Conservation (phyloP, 208 protist species). For the Acanthamoeba healyi region DNA sequence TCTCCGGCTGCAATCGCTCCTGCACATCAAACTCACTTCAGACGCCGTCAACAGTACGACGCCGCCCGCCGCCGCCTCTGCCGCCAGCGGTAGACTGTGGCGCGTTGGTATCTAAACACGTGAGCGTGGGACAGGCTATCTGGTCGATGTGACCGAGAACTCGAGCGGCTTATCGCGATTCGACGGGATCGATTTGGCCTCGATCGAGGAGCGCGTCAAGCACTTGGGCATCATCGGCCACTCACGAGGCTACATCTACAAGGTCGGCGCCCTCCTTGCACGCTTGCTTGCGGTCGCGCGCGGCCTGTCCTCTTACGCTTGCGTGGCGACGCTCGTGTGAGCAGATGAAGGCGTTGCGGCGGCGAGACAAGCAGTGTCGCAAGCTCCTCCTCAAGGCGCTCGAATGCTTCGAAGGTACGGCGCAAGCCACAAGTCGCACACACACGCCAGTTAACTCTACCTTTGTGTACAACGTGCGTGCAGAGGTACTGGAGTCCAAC, state of each 20-base stretch:
- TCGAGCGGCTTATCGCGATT: background rate
- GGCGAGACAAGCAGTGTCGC: background rate
- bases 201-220: conserved; percentile 1
- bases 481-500: conserved; percentile 40
- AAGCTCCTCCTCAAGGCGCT: background rate
- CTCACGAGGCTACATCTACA: conserved; percentile 53
- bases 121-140: background rate
- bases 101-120: background rate
- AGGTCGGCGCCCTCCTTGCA: background rate
- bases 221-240: conserved; percentile 35
- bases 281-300: too few species aligned
- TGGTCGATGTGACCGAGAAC: background rate
- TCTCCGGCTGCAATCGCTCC: background rate
- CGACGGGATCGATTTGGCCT: background rate
- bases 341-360: background rate
- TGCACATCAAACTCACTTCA: background rate
- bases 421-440: background rate
- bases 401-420: conserved; percentile 4
- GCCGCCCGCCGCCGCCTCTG: too few species aligned
- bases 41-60: background rate
- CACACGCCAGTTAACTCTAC: background rate
- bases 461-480: too few species aligned
- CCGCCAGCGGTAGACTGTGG: too few species aligned
- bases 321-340: background rate
- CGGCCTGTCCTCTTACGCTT: too few species aligned